Base-by-base conservation (phyloP, 352 stramenopile species). In the Pythium aquatile region DNA sequence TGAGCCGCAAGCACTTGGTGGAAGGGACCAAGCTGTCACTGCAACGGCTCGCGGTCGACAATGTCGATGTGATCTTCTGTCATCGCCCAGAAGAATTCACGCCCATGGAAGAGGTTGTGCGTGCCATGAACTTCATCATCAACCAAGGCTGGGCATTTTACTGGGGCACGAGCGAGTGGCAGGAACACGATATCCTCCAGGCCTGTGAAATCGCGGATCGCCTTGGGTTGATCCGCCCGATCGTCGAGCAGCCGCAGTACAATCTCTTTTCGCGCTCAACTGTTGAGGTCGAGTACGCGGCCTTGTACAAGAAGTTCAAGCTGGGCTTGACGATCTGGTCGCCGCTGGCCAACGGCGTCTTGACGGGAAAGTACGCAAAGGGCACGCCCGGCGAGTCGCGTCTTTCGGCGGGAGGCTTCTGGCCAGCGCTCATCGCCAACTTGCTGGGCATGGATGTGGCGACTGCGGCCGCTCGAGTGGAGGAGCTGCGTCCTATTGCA, bases 351-450 rank as follows among this genome's bases (percentile, higher is more conserved):
- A 73, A 59, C 16, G 82, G 79, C 6, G 28, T 81, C 14, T 58
- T 90, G 2, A 87, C 79, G 17, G 78, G 78, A 48, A 90, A 90
- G 65, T 85, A 89, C 70, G 72, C 62, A 62, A 30, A 57, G 1
- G 74, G 63, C 9, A 63, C 59, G 11, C 61, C 52, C 10, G 63
- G 74, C 2, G 70, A 81, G 49, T 52, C 39, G 11, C 68, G 53
- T 56, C 24, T 61, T n/a, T 64, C 63, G 48, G 73, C 46, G 29
- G 58, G 55, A 13, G 61, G 55, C 63, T 39, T 54, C 7, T 54
- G 47, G 47, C 47, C 3, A 54, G 13, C 4, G n/a, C 26, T 14
- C 10, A 54, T 6, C 17, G n/a, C 55, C 39, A 79, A 66, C 63
- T 61, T 6, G 35, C 9, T 26, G 48, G 40, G 5, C 16, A 26